Percentiles rank a stretch among this genome's conserved stretches.
Conservation (phyloP, 345 rosid genomes). For the Ceriops decandra region DNA sequence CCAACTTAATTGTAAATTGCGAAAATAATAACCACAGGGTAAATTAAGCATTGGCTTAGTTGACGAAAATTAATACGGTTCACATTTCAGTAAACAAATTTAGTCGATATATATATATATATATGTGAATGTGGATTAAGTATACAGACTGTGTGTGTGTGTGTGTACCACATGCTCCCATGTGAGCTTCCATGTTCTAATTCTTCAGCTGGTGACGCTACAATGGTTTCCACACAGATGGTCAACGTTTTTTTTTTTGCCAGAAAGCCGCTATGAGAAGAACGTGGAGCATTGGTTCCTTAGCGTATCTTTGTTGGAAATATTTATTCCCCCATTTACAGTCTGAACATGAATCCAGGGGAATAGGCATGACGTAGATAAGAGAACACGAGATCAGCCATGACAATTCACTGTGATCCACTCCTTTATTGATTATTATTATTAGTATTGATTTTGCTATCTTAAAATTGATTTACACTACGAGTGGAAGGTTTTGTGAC, state of each 20-base stretch:
- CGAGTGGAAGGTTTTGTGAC: background rate
- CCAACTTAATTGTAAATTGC: no score
- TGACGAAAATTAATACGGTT: no score
- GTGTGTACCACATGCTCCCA: constrained; percentile 10
- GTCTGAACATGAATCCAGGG: background rate
- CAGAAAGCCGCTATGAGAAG: constrained; percentile 1
- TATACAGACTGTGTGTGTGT: no score
- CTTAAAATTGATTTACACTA: background rate
- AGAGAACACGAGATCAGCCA: background rate
- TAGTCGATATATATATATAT: no score
- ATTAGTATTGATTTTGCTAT: background rate
- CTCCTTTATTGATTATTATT: background rate
- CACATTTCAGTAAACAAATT: no score
- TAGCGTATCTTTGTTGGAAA: constrained; percentile 18
- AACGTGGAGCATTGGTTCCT: constrained; percentile 21
- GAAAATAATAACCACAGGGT: no score
- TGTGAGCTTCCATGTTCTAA: constrained; percentile 10
- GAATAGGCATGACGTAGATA: background rate
- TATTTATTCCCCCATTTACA: background rate
- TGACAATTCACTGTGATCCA: background rate
- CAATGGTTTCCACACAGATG: background rate
- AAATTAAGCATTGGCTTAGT: no score
- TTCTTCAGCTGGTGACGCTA: background rate
- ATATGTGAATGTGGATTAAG: no score
- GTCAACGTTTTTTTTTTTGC: background rate